Base-by-base conservation (phyloP, 2,329 filamentous ascomycete species). In the Hypoxylon sp. region DNA sequence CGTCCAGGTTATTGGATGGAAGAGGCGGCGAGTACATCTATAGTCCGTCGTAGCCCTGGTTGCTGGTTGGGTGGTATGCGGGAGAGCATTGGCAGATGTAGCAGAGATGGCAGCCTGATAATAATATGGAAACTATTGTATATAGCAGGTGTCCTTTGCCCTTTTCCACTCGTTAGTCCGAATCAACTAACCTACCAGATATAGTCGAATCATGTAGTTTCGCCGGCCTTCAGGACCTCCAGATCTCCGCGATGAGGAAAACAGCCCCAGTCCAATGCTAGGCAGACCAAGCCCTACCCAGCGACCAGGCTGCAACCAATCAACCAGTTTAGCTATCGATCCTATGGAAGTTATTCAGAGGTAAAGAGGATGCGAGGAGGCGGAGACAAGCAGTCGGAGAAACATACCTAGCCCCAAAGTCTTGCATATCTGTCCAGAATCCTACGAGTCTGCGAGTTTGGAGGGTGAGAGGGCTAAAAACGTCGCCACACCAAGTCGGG, bases 151-250 rank as follows among this genome's bases (percentile, higher is more conserved):
- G 8, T 32, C 47, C 19, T 11, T 51, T 64, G 19, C 53, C 49
- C 10, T 55, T 59, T 61, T 58, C 41, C 43, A 60, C 20, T 46
- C 6, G 43, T 24, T 28, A 50, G 5, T 44, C 56, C 41, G 52
- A 32, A 20, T 8, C 20, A 48, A 52, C 48, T 15, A 51, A 48
- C 48, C 48, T 15, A 51, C 15, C 15, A 55, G 37, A 28, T 11
- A 22, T 44, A 32, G 22, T 26, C 52, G 54, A 59, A 56, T 59
- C 44, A 62, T 20, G 52, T 54, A 28, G 65, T 62, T 62, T 67
- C 47, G 48, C 43, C 55, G 59, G 64, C 57, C 58, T 60, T 60
- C 56, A 26, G 50, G 56, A 63, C 62, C 65, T 57, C 61, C 59
- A 56, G 4, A 22, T 50, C 62, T 68, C 65, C 65, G 44, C 65